phyloP scores from a whole-genome alignment of 257 asterid species.

The Salvia splendens region DNA sequence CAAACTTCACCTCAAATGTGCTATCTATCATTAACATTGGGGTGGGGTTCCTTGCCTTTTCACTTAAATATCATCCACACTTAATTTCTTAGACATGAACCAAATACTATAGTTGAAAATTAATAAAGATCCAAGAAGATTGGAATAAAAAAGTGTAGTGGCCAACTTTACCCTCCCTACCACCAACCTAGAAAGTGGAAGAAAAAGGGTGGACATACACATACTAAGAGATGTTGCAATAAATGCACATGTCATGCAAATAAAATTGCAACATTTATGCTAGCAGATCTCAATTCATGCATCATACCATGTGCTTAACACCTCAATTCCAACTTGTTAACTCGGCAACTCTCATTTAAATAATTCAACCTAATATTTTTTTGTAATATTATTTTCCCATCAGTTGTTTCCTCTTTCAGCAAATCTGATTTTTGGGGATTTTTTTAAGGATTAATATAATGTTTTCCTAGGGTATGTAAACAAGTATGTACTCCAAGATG shows the following conservation, averaged over 20 bases:
- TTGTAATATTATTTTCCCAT: not conserved
- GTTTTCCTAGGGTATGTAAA: not conserved
- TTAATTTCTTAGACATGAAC: not conserved
- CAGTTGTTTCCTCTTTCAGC: not conserved
- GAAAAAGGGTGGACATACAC: conserved; percentile 26
- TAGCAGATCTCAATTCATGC: conserved; percentile 33
- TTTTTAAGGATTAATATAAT: not conserved
- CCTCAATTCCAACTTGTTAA: conserved; percentile 32
- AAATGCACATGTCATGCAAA: conserved; percentile 43
- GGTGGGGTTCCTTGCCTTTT: not conserved
- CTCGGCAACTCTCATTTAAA: conserved; percentile 9
- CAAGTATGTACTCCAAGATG: not conserved
- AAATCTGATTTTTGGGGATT: not conserved
- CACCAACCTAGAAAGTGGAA: conserved; percentile 33
- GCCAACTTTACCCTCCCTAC: conserved; percentile 5
- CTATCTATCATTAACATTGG: not conserved
- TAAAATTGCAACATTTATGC: conserved; percentile 25
- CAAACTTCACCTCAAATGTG: not conserved
- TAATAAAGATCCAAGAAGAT: conserved; percentile 22
- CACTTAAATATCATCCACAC: not conserved
- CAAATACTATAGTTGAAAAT: not conserved
- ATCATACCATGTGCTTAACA: conserved; percentile 51
- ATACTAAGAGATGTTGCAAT: conserved; percentile 28
- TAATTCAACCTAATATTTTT: not conserved
- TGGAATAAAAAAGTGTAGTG: conserved; percentile 15